Evolutionary conservation across 225 moss, liverwort and hornwort species (phyloP), one percentile per base, ranked within the genome.

Genomic region (Sphagnum contortum): DNA sequence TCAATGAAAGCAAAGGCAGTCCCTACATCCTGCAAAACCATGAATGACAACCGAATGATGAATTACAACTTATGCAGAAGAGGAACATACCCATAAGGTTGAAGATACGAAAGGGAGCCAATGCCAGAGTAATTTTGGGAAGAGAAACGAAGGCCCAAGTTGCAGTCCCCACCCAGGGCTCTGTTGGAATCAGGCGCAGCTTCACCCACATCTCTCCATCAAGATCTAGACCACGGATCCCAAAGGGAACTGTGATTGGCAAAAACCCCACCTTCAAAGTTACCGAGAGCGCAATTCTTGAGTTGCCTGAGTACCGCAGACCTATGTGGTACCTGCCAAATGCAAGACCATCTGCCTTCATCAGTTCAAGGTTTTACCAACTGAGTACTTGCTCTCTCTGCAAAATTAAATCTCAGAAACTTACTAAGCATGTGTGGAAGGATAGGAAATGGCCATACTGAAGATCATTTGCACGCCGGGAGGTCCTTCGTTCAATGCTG

Each of bases 131-230:
- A 71, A 98, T 93, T 73, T 82, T 98, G 48, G 98, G 98, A 57
- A 81, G 93, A 69, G 79, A 66, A 69, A 98, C 86, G 73, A 98
- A 98, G 49, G 98, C 98, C 98, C 98, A 98, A 48, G 93, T 98
- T 75, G 86, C 90, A 75, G 89, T 87, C 63, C 98, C 93, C 70
- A 98, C 79, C 89, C 90, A 98, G 46, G 98, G 98, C 65, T 93
- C 98, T 59, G 76, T 73, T 50, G 98, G 98, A 73, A 98, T 79
- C 75, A 98, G 74, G 51, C 93, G 80, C 64, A 93, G 73, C 79
- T 98, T 98, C 76, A 98, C 91, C 98, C 98, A 98, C 50, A 93
- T 71, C 80, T 98, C 98, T 66, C 90, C 85, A 57, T 98, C 98
- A 53, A 98, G 73, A 83, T 98, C 98, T 75, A 98, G 78, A 14